phyloP scores from a whole-genome alignment of 768 basidiomycete genomes.

The Mycena indigotica region DNA sequence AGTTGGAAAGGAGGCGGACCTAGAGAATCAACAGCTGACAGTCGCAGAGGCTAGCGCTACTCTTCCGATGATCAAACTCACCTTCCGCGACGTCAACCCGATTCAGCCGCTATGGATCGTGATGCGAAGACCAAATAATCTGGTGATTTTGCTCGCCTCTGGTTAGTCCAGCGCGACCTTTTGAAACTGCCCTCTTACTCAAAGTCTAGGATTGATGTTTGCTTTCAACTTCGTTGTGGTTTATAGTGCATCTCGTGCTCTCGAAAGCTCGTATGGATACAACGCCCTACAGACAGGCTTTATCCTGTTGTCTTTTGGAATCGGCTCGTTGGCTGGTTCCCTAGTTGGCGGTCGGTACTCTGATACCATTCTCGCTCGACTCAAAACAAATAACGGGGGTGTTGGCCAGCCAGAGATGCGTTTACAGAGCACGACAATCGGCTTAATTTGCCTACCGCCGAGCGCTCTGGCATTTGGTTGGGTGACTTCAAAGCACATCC shows the following conservation, averaged over 20 bases:
- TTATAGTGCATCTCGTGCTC: constrained; percentile 75
- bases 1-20: constrained; percentile 11
- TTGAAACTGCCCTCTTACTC: background rate
- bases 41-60: no score
- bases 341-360: constrained; percentile 50
- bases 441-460: constrained; percentile 61
- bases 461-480: constrained; percentile 74
- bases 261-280: constrained; percentile 64
- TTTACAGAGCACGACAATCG: constrained; percentile 59
- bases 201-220: constrained; percentile 60
- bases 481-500: constrained; percentile 63
- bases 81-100: constrained; percentile 76
- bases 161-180: constrained; percentile 41
- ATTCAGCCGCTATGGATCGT: constrained; percentile 62
- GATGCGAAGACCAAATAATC: constrained; percentile 64
- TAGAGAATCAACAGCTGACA: constrained; percentile 31
- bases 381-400: constrained; percentile 43
- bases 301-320: constrained; percentile 63
- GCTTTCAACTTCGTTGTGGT: constrained; percentile 69
- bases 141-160: constrained; percentile 64
- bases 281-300: constrained; percentile 72
- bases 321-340: constrained; percentile 45
- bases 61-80: constrained; percentile 46
- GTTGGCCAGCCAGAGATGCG: constrained; percentile 76
- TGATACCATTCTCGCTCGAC: constrained; percentile 39